phyloP scores from a whole-genome alignment of 1,139 yeast species.

The Debaryomycetaceae sp. region DNA sequence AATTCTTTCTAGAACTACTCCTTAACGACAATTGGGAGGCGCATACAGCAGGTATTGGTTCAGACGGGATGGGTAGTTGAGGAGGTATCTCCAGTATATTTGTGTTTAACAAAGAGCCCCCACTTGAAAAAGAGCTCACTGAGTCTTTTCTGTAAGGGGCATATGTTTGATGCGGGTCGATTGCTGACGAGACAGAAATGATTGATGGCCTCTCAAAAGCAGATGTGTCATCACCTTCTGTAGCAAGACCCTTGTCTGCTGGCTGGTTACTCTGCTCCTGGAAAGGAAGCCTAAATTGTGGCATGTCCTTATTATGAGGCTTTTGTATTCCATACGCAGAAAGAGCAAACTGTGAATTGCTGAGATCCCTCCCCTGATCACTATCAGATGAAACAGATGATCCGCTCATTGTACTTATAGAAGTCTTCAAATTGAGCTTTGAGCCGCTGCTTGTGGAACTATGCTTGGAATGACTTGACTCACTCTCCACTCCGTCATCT shows the following conservation, averaged over 20 bases:
- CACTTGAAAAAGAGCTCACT: slow-evolving; percentile 24
- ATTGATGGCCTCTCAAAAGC: slow-evolving; percentile 8
- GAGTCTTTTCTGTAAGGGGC: slow-evolving; percentile 23
- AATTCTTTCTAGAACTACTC: slow-evolving; percentile 33
- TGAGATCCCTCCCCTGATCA: slow-evolving; percentile 8
- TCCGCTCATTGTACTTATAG: slow-evolving; percentile 11
- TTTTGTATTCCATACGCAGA: slow-evolving; percentile 12
- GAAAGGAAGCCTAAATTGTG: slow-evolving; percentile 62
- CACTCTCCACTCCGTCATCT: slow-evolving; percentile 4
- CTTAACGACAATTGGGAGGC: slow-evolving; percentile 32
- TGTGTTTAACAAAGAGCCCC: slow-evolving; percentile 26
- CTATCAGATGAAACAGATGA: slow-evolving; percentile 10
- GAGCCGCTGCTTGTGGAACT: slow-evolving; percentile 6
- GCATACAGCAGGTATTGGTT: slow-evolving; percentile 47
- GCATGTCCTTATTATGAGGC: slow-evolving; percentile 27
- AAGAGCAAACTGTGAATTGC: slow-evolving; percentile 11
- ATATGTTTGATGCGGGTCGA: slow-evolving; percentile 19
- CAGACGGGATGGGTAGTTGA: slow-evolving; percentile 51
- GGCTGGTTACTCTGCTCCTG: slow-evolving; percentile 33
- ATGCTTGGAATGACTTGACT: slow-evolving; percentile 3
- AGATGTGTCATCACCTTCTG: not conserved
- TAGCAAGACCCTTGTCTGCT: not conserved
- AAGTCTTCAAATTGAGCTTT: slow-evolving; percentile 10
- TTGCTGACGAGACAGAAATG: slow-evolving; percentile 14
- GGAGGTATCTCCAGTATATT: slow-evolving; percentile 51